Evolutionary conservation across 306 rosid genomes (phyloP).

Genomic region (Lagenaria siceraria): DNA sequence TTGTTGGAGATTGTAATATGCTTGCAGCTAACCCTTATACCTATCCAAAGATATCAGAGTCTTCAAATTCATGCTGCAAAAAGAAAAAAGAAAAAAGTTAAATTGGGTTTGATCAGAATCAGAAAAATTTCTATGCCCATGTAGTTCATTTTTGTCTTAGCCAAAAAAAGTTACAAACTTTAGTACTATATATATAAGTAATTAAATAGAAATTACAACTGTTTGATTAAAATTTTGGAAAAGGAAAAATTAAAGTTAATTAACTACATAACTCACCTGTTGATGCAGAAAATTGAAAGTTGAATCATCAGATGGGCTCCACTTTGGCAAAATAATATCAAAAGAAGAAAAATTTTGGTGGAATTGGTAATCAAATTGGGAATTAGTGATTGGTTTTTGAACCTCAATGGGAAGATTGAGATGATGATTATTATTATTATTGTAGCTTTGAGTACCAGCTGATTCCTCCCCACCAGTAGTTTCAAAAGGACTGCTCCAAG

Average conservation of each 20-base stretch:
- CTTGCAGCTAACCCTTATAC: conserved; percentile 34
- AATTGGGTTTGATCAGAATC: neutral
- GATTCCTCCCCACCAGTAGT: conserved; percentile 40
- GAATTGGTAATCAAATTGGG: conserved; percentile 16
- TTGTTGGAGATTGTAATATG: conserved; percentile 28
- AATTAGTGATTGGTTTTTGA: conserved; percentile 22
- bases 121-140: neutral
- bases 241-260: neutral
- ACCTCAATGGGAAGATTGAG: conserved; percentile 19
- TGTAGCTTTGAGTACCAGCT: conserved; percentile 24
- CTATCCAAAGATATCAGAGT: conserved; percentile 30
- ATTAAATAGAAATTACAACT: neutral
- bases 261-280: conserved; percentile 30
- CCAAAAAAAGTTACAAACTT: neutral
- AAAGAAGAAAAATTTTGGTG: conserved; percentile 8
- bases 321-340: conserved; percentile 23
- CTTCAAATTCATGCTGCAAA: conserved; percentile 69
- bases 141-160: neutral
- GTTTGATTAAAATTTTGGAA: neutral
- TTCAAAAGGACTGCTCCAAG: conserved; percentile 52
- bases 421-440: neutral
- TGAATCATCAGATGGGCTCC: conserved; percentile 42
- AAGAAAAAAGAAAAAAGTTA: conserved; percentile 1
- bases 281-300: conserved; percentile 35
- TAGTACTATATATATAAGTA: neutral